Evolutionary conservation across 129 eudicot genomes (phyloP).

Genomic region (Chrysanthemum makinoi): DNA sequence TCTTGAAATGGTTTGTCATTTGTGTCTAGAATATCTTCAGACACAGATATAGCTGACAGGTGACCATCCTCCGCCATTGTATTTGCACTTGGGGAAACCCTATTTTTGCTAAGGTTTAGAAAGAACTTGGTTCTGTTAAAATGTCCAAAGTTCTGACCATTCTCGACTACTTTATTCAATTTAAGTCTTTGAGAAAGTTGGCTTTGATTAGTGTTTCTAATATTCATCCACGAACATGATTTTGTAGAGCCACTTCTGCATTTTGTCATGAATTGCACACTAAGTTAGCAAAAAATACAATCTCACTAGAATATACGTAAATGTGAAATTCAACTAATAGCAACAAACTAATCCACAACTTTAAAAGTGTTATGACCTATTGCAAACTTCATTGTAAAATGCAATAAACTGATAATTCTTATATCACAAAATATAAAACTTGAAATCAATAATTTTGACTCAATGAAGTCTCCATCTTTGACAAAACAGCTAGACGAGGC

Average conservation of each 20-base stretch:
- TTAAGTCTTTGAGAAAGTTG: constrained; percentile 30
- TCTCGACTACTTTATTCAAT: constrained; percentile 19
- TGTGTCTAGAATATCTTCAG: constrained; percentile 40
- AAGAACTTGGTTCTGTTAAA: constrained; percentile 21
- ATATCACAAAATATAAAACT: too few relatives aligned
- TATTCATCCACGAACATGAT: background rate
- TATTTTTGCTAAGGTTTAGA: constrained; percentile 14
- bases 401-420: too few relatives aligned
- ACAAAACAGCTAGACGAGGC: too few relatives aligned
- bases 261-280: constrained; percentile 13
- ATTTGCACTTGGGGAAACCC: constrained; percentile 31
- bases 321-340: too few relatives aligned
- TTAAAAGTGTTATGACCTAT: too few relatives aligned
- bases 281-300: background rate
- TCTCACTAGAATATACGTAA: too few relatives aligned
- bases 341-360: too few relatives aligned
- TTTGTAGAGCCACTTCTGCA: constrained; percentile 48
- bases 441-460: too few relatives aligned
- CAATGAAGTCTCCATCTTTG: too few relatives aligned
- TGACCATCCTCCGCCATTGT: constrained; percentile 43
- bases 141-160: constrained; percentile 25
- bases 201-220: constrained; percentile 19
- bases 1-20: constrained; percentile 30
- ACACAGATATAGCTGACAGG: constrained; percentile 28
- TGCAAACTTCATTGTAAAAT: too few relatives aligned